Base-by-base conservation (phyloP, 108 stramenopile species). In the Aurantiochytrium sp. region DNA sequence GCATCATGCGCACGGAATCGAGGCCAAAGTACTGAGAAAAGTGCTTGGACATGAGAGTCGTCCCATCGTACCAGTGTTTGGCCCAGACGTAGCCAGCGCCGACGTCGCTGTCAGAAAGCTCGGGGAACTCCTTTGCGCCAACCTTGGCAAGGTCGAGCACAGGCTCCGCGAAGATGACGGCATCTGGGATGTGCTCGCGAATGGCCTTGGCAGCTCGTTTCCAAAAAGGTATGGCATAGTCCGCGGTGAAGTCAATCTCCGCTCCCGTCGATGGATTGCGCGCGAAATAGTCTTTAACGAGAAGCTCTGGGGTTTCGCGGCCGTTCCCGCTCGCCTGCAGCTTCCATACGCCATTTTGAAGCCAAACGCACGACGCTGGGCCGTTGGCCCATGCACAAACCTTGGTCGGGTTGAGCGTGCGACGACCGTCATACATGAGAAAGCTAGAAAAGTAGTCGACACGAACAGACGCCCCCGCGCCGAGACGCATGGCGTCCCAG, bases 1-100 rank as follows among this genome's bases (percentile, higher is more conserved):
- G 89, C 12, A 87, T 60, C 64, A 87, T 88, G 23, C 88, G 88
- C 10, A 88, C 64, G 10, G 88, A 69, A 42, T 93, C 87, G n/a
- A 93, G n/a, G 44, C 88, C 72, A 28, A 93, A 89, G 53, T 91
- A 89, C 21, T 88, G 83, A 55, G 49, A 87, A 88, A 91, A 93
- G 44, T 87, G 42, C 43, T 90, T 73, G 2, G 91, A 91, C 83
- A 93, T 91, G n/a, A 93, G 83, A 16, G 92, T 93, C 44, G 90
- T 87, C 12, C 92, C 92, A 59, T 93, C 92, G 57, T 93, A 93
- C 89, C 91, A 93, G 83, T 93, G 92, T 23, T 91, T 91, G 14
- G 91, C 92, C 29, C 88, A 89, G 43, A 89, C 88, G 45, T 72
- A 89, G 14, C 88, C 88, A 19, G 35, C 45, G 10, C 88, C 88